Evolutionary conservation across 176 grass and related monocot genomes (phyloP).

Genomic region (Dactylis glomerata): DNA sequence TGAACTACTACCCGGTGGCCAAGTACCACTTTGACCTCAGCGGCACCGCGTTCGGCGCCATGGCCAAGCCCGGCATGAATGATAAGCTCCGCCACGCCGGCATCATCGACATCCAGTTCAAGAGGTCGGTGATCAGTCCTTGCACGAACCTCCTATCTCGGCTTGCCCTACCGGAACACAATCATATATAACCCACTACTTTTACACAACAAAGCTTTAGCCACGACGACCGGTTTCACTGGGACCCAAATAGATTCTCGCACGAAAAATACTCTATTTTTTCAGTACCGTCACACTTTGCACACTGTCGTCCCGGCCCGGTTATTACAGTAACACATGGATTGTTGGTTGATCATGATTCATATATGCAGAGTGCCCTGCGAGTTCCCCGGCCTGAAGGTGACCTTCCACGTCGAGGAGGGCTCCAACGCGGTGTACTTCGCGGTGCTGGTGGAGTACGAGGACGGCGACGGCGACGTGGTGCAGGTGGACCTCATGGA

Average conservation of each 20-base stretch:
- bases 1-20: conserved; percentile 51
- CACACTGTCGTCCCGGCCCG: not conserved
- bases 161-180: not conserved
- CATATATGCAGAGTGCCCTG: conserved; percentile 46
- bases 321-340: conserved; percentile 10
- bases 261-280: not conserved
- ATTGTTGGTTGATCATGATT: not conserved
- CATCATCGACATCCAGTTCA: conserved; percentile 61
- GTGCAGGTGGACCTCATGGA: conserved; percentile 67
- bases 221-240: conserved; percentile 6
- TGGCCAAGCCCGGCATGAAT: conserved; percentile 39
- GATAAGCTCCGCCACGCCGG: conserved; percentile 57
- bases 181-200: not conserved
- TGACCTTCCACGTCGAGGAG: conserved; percentile 70
- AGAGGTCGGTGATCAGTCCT: conserved; percentile 31
- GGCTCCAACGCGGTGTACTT: conserved; percentile 76
- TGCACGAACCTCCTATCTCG: not conserved
- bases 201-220: conserved; percentile 6
- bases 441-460: conserved; percentile 60
- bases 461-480: conserved; percentile 64
- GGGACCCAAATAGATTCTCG: conserved; percentile 27
- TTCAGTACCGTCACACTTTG: not conserved
- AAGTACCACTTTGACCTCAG: conserved; percentile 71
- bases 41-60: conserved; percentile 65
- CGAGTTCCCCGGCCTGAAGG: conserved; percentile 41